Percentiles rank a stretch among this genome's conserved stretches.
These are phyloP conservation scores for Gomphus bonarii DNA, from an alignment of 1,284 basidiomycete species.

Conservation along the genomic window DNA sequence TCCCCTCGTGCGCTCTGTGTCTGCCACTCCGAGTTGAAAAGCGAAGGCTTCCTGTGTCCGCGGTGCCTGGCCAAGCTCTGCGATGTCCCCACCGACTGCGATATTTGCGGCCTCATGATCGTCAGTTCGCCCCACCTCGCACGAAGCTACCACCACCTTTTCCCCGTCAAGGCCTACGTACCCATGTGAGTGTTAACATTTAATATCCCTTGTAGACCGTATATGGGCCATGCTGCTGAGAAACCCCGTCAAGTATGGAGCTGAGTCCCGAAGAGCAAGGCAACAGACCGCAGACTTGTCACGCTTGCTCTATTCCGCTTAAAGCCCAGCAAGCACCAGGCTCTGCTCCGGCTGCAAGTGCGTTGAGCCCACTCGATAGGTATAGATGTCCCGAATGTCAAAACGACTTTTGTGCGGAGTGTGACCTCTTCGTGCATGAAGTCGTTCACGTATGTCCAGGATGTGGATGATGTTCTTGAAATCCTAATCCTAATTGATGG, in stretches of 20 bases:
- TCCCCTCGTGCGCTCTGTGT: constrained; percentile 81
- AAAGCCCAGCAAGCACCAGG: constrained; percentile 23
- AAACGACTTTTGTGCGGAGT: constrained; percentile 59
- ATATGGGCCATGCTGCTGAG: constrained; percentile 2
- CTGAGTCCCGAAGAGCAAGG: constrained; percentile 20
- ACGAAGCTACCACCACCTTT: constrained; percentile 89
- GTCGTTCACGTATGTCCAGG: constrained; percentile 66
- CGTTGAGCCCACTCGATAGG: constrained; percentile 67
- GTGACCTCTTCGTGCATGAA: constrained; percentile 67
- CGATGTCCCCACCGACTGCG: constrained; percentile 97
- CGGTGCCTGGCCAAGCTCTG: constrained; percentile 89
- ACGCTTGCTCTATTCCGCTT: constrained; percentile 66
- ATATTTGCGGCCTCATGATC: constrained; percentile 94
- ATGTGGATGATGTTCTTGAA: constrained; percentile 27
- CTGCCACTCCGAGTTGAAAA: constrained; percentile 86
- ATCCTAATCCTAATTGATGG: background rate
- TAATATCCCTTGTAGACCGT: background rate
- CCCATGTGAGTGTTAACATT: constrained; percentile 55
- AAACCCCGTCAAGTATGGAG: constrained; percentile 1
- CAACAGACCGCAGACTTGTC: constrained; percentile 41
- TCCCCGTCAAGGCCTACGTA: constrained; percentile 76
- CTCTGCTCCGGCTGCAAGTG: constrained; percentile 38
- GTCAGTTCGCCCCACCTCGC: constrained; percentile 97
- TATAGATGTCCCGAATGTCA: constrained; percentile 57
- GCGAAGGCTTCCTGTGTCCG: constrained; percentile 91